Base-by-base conservation (phyloP, 2,329 filamentous ascomycete genomes). In the Cercospora sesami region DNA sequence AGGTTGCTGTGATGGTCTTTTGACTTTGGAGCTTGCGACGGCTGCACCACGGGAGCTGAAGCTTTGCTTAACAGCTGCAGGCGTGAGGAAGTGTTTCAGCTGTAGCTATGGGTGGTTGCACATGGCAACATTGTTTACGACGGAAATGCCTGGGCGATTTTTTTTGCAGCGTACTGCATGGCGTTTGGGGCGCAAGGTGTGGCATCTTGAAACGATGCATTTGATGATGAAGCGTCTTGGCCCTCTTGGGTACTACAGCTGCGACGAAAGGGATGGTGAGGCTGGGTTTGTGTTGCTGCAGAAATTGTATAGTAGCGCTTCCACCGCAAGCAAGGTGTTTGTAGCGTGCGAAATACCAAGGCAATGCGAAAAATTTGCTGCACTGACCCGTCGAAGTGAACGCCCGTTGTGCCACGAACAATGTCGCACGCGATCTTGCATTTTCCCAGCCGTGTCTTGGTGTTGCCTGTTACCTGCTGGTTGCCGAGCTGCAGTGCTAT, bases 31-130 rank as follows among this genome's bases (percentile, higher is more conserved):
- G 33, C 33, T 61, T 45, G 31, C 39, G 21, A 45, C 31, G 31
- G 53, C 30, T 58, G 53, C 53, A 58, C 30, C 26, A 58, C 53
- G 53, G 53, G 26, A 58, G 16, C 26, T 58, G 53, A 60, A 55
- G 60, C 21, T 48, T 18, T 63, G 26, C 39, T 7, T 12, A 16
- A 64, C 23, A 26, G 45, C 51, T 64, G 45, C 51, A 62, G 48
- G 53, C 57, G 63, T 45, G 55, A 65, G 21, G 63, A 58, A 23
- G 33, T 64, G 61, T 64, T 45, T 65, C 53, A 45, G 63, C 16
- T 51, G 51, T 21, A 30, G 53, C 10, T 31, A 23, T 14, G 51
- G 28, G 23, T 28, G 26, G 36, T 36, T 59, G 45, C 31, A 57
- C 28, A 33, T 28, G 48, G 30, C 33, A 58, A 26, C n/a, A 31